Conservation (phyloP, 148 eudicot species). For the Chenopodium suecicum region DNA sequence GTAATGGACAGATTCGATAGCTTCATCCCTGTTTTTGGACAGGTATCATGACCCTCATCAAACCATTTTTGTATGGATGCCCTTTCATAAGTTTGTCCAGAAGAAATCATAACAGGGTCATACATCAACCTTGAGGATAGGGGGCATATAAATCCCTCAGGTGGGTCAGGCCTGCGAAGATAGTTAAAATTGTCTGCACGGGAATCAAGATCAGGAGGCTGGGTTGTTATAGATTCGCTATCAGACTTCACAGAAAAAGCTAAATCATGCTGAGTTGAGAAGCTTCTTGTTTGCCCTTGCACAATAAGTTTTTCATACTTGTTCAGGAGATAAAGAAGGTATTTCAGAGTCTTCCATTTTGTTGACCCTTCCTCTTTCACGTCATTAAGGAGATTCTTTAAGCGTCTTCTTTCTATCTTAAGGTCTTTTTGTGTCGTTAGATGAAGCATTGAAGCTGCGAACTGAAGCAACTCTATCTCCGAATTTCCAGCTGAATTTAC, state of each 20-base stretch:
- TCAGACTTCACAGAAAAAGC: conserved; percentile 27
- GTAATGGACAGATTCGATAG: conserved; percentile 43
- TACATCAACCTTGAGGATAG: conserved; percentile 64
- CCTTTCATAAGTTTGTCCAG: conserved; percentile 87
- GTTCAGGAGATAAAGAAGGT: conserved; percentile 37
- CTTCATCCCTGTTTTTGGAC: conserved; percentile 64
- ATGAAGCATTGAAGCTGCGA: conserved; percentile 41
- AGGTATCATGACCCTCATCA: conserved; percentile 66
- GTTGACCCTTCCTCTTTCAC: conserved; percentile 26
- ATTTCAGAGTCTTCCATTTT: conserved; percentile 36
- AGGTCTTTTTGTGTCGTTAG: conserved; percentile 42
- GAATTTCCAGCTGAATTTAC: conserved; percentile 27
- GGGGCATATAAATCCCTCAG: conserved; percentile 72
- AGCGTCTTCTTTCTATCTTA: conserved; percentile 43
- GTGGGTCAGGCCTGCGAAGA: conserved; percentile 34
- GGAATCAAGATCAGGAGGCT: conserved; percentile 24
- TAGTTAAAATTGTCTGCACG: conserved; percentile 18
- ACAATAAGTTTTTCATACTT: conserved; percentile 35
- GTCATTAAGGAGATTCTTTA: conserved; percentile 36
- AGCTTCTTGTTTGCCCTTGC: conserved; percentile 32
- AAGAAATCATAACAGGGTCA: conserved; percentile 84
- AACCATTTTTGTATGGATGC: conserved; percentile 78
- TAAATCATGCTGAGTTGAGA: conserved; percentile 17
- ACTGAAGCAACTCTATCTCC: conserved; percentile 40
- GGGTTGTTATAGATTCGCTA: conserved; percentile 13